Evolutionary conservation across 2,329 filamentous ascomycete genomes (phyloP), one percentile per base, ranked within the genome.

Genomic region (Podosphaera xanthii): DNA sequence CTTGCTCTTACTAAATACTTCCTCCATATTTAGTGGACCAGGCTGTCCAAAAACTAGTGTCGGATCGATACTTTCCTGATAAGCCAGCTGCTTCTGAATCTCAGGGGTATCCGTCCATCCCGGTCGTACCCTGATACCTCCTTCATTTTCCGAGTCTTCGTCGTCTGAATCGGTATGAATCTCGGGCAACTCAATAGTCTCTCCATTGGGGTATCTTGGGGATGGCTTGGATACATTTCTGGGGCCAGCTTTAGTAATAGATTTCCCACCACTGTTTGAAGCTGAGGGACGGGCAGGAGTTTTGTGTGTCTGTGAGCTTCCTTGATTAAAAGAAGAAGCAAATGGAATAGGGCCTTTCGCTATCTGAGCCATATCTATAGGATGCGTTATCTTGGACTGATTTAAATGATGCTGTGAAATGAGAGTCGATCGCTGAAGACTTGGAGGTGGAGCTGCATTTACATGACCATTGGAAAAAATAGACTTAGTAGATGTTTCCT

Each of bases 111-210:
- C 85, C 3, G 88, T 89, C 92, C 92, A 98, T 6, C 81, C 80
- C 2, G 88, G 86, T 14, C 87, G 79, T 59, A 72, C 74, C 67
- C 87, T 82, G 55, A 77, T 77, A 40, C 73, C 73, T 5, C 73
- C 73, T 12, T 81, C 49, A 36, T 48, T 79, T 48, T 84, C 80
- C 4, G 77, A 80, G 61, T 91, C 86, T 56, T 91, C 86, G 61
- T 94, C 87, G 66, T 95, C 90, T 36, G 88, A 89, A 69, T 98
- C 94, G 1, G 92, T 97, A 63, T 89, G 82, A 65, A 98, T 97
- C 65, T 98, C 92, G 0, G 92, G 91, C 2, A 98, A 80, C 64
- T 92, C 85, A 66, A 98, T 96, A 58, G 79, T 80, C 61, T 98
- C 92, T 61, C 90, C 88, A 65, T 88, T 91, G 62, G 84, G 86